Evolutionary conservation across 305 asterid genomes (phyloP).

Genomic region (Fraxinus xanthoxyloides): DNA sequence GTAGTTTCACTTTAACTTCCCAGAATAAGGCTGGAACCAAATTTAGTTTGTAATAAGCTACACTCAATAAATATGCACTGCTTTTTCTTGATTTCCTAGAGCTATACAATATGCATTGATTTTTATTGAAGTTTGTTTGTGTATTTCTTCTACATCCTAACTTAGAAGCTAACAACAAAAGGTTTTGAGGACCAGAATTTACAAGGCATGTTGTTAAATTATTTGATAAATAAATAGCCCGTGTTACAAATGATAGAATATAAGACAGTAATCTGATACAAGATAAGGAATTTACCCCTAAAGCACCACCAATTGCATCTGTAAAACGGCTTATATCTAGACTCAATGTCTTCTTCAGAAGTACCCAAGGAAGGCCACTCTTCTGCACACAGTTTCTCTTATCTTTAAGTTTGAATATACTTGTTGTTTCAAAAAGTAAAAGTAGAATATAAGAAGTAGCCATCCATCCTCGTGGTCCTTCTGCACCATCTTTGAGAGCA

Average conservation of each 20-base stretch:
- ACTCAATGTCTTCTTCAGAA: conserved; percentile 55
- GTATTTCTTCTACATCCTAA: too few species aligned
- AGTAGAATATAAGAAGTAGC: conserved; percentile 30
- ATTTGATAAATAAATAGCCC: too few species aligned
- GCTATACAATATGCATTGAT: not conserved
- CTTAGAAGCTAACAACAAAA: too few species aligned
- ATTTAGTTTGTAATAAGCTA: not conserved
- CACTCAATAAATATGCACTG: not conserved
- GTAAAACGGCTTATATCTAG: conserved; percentile 62
- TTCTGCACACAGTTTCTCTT: conserved; percentile 49
- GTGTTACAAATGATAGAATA: not conserved
- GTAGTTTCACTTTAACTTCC: not conserved
- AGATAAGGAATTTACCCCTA: conserved; percentile 44
- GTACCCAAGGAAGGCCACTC: conserved; percentile 88
- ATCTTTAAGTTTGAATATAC: conserved; percentile 18
- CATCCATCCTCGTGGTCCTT: conserved; percentile 95
- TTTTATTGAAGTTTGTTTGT: too few species aligned
- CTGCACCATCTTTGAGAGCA: conserved; percentile 90
- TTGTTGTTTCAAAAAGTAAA: not conserved
- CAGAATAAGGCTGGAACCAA: not conserved
- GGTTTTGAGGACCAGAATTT: too few species aligned
- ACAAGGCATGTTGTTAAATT: too few species aligned
- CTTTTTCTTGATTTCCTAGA: too few species aligned
- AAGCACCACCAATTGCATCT: conserved; percentile 52
- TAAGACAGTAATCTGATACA: not conserved